Percentiles rank a stretch among this genome's conserved stretches.
phyloP scores from a whole-genome alignment of 345 rosid species.

The Populus euphratica region DNA sequence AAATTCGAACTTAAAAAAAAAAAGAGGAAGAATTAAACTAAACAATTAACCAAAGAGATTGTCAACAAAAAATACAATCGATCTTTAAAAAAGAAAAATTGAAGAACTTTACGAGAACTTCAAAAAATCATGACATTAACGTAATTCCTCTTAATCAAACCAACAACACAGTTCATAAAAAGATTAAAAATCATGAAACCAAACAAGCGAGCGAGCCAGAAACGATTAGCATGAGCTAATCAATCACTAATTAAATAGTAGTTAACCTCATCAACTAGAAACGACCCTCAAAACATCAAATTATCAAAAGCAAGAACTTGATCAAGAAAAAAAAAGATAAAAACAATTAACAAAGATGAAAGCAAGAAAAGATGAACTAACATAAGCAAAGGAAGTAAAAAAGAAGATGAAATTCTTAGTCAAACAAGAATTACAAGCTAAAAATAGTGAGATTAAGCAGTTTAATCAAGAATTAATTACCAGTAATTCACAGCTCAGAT shows the following conservation, averaged over 20 bases:
- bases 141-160: neutral
- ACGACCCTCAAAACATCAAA: neutral
- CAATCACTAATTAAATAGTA: neutral
- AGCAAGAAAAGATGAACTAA: neutral
- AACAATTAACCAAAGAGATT: neutral
- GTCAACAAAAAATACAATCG: neutral
- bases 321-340: neutral
- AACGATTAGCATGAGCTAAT: neutral
- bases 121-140: neutral
- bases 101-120: neutral
- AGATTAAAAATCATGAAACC: neutral
- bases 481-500: constrained; percentile 24
- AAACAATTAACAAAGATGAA: neutral
- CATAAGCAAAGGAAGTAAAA: neutral
- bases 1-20: neutral
- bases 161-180: neutral
- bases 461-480: constrained; percentile 22
- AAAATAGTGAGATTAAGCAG: neutral
- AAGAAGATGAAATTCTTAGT: neutral
- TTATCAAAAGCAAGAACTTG: neutral
- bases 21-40: neutral
- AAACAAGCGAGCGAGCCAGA: neutral
- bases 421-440: neutral
- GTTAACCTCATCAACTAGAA: neutral
- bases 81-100: neutral